These are phyloP conservation scores for Ascobolus immersus DNA, from an alignment of 495 filamentous ascomycete species.

Conservation along the genomic window DNA sequence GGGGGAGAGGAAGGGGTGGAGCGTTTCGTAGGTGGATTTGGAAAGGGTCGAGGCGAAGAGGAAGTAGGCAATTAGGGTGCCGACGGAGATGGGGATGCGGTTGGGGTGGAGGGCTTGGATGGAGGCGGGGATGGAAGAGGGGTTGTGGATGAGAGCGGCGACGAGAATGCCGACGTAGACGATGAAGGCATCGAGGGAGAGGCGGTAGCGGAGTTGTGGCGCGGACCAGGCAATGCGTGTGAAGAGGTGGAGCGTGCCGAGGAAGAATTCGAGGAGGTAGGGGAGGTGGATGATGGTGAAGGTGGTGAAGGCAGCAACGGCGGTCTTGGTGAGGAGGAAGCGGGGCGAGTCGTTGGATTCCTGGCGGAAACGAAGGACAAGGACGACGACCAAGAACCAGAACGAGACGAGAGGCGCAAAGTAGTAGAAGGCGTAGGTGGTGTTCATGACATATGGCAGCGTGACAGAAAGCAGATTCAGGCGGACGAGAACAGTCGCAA, in stretches of 20 bases:
- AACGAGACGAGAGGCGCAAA: slow-evolving; percentile 33
- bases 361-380: slow-evolving; percentile 21
- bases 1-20: slow-evolving; percentile 28
- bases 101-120: not conserved
- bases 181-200: slow-evolving; percentile 26
- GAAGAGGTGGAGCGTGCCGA: slow-evolving; percentile 15
- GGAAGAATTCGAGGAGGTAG: slow-evolving; percentile 22
- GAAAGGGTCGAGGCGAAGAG: slow-evolving; percentile 13
- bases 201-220: slow-evolving; percentile 22
- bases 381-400: slow-evolving; percentile 32
- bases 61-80: slow-evolving; percentile 16
- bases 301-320: slow-evolving; percentile 21
- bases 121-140: slow-evolving; percentile 5
- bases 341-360: slow-evolving; percentile 19
- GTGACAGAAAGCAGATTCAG: slow-evolving; percentile 28
- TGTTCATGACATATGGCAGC: slow-evolving; percentile 32
- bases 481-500: slow-evolving; percentile 25
- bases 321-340: slow-evolving; percentile 26
- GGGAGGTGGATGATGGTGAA: slow-evolving; percentile 20
- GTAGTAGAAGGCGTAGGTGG: slow-evolving; percentile 33
- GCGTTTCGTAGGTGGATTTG: slow-evolving; percentile 24
- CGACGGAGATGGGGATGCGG: slow-evolving; percentile 7
- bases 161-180: slow-evolving; percentile 27
- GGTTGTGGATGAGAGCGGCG: slow-evolving; percentile 19
- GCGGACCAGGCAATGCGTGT: slow-evolving; percentile 23